Percentiles rank a stretch among this genome's conserved stretches.
Evolutionary conservation across 495 filamentous ascomycete genomes (phyloP).

Genomic region (Penicillium coprophilum): DNA sequence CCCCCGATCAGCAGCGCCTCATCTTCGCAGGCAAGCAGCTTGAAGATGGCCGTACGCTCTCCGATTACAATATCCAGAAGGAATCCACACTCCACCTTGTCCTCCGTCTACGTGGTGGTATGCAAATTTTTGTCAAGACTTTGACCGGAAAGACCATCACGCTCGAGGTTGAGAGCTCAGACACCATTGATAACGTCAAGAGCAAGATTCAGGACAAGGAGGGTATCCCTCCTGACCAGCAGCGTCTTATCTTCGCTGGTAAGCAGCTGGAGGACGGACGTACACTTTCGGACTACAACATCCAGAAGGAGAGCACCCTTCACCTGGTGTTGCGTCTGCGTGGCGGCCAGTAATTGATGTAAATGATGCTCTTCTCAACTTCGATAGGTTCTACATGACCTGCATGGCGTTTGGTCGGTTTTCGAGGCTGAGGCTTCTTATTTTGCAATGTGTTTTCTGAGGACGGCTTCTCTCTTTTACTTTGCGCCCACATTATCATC

Average conservation of each 20-base stretch:
- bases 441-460: conserved; percentile 20
- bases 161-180: conserved; percentile 81
- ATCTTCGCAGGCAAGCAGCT: conserved; percentile 98
- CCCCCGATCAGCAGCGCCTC: conserved; percentile 88
- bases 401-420: conserved; percentile 49
- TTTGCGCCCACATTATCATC: conserved; percentile 16
- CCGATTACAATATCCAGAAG: conserved; percentile 99
- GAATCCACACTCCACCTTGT: conserved; percentile 97
- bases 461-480: conserved; percentile 29
- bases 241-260: conserved; percentile 86
- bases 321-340: conserved; percentile 86
- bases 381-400: conserved; percentile 34
- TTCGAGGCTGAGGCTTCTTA: conserved; percentile 34
- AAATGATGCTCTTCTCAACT: conserved; percentile 20
- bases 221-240: conserved; percentile 86
- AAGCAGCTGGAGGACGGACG: conserved; percentile 88
- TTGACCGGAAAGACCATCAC: conserved; percentile 92
- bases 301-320: conserved; percentile 88
- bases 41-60: conserved; percentile 87
- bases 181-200: conserved; percentile 94
- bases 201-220: conserved; percentile 92
- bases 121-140: conserved; percentile 96
- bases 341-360: conserved; percentile 67
- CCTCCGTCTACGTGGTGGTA: conserved; percentile 94
- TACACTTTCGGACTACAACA: conserved; percentile 87